These are phyloP conservation scores for Luzula sylvatica DNA, from an alignment of 176 grass and related monocot genomes.

Conservation along the genomic window DNA sequence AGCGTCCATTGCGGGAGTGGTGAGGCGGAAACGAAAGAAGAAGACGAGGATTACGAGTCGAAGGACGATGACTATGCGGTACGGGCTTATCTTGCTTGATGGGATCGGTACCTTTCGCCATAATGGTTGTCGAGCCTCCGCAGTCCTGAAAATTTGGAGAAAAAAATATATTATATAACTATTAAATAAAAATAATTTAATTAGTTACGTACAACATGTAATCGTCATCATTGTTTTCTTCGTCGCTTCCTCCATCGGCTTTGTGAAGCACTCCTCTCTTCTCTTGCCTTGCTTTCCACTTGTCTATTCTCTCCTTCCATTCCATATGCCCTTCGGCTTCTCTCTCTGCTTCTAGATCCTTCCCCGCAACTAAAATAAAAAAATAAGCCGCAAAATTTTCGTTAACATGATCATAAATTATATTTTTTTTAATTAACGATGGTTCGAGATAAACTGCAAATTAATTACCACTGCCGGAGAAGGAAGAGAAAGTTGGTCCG, in stretches of 20 bases:
- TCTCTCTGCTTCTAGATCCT: constrained; percentile 80
- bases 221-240: constrained; percentile 60
- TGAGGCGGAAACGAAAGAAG: constrained; percentile 89
- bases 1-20: constrained; percentile 64
- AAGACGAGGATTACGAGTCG: constrained; percentile 75
- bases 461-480: constrained; percentile 78
- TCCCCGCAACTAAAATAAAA: constrained; percentile 52
- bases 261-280: constrained; percentile 61
- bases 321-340: constrained; percentile 91
- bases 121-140: constrained; percentile 81
- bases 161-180: not conserved
- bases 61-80: constrained; percentile 90
- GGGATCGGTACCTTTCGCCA: constrained; percentile 90
- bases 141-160: constrained; percentile 27
- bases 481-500: constrained; percentile 58
- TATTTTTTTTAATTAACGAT: not conserved
- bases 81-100: constrained; percentile 87
- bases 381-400: not conserved
- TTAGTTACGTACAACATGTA: constrained; percentile 50
- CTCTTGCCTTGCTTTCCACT: constrained; percentile 88
- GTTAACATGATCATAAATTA: not conserved
- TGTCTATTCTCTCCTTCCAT: constrained; percentile 96
- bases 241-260: constrained; percentile 47
- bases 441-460: constrained; percentile 17
- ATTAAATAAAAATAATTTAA: not conserved